Evolutionary conservation across 2,329 filamentous ascomycete genomes (phyloP).

Genomic region (Colletotrichum limetticola): DNA sequence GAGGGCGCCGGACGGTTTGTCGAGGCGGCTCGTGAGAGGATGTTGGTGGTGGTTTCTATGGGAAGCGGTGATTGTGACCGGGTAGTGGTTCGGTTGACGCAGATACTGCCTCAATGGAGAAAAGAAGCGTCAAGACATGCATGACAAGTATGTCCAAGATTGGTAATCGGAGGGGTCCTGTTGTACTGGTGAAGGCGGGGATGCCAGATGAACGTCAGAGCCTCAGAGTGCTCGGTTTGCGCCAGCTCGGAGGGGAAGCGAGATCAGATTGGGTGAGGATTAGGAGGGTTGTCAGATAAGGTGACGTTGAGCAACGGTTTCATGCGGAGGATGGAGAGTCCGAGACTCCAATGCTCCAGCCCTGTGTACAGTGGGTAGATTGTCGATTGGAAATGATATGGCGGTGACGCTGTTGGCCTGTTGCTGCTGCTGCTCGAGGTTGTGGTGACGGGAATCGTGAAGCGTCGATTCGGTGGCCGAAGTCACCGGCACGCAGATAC

Average conservation of each 20-base stretch:
- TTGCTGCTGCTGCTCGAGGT: too few species aligned
- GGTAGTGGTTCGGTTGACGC: constrained; percentile 12
- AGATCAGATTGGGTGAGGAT: not conserved
- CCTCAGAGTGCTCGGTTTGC: not conserved
- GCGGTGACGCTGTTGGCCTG: not conserved
- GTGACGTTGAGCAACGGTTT: not conserved
- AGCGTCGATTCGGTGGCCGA: not conserved
- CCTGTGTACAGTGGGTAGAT: not conserved
- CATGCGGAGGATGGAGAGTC: not conserved
- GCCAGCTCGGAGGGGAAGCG: not conserved
- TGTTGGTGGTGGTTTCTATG: not conserved
- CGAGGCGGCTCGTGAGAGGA: not conserved
- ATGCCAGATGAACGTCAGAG: not conserved
- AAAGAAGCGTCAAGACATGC: constrained; percentile 30
- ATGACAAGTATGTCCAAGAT: constrained; percentile 22
- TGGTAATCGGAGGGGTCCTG: constrained; percentile 9
- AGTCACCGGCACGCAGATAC: not conserved
- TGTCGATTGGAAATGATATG: not conserved
- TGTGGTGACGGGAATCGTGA: not conserved
- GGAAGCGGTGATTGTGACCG: not conserved
- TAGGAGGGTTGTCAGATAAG: not conserved
- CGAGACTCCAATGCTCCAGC: not conserved
- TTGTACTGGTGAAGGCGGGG: not conserved
- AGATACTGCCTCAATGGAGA: constrained; percentile 30
- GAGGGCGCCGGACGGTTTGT: not conserved